These are phyloP conservation scores for Penicillium canariense DNA, from an alignment of 495 filamentous ascomycete species.

Conservation along the genomic window DNA sequence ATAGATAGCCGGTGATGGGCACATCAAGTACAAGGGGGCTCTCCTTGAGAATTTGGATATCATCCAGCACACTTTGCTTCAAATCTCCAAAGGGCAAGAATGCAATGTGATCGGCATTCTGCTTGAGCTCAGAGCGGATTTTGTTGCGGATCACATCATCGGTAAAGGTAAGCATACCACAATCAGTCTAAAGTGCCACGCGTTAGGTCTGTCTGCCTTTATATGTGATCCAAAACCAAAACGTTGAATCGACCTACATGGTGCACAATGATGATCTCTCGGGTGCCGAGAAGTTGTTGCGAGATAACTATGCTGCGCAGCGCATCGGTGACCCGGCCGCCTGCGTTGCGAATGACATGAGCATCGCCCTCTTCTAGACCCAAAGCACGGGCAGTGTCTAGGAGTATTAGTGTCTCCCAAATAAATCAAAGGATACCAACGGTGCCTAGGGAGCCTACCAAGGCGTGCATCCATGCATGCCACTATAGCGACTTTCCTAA, in stretches of 20 bases:
- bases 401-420: background rate
- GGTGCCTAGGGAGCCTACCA: constrained; percentile 18
- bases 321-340: constrained; percentile 64
- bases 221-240: too few relatives aligned
- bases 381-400: constrained; percentile 63
- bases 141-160: constrained; percentile 59
- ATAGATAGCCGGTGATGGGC: constrained; percentile 70
- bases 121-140: constrained; percentile 57
- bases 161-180: constrained; percentile 79
- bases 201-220: background rate
- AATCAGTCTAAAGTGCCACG: constrained; percentile 47
- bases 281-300: constrained; percentile 78
- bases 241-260: constrained; percentile 48
- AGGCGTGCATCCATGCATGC: constrained; percentile 89
- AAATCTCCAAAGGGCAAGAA: constrained; percentile 67
- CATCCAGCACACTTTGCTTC: constrained; percentile 60
- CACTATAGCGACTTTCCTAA: constrained; percentile 42
- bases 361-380: constrained; percentile 75
- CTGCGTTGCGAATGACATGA: constrained; percentile 79
- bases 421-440: background rate
- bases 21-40: constrained; percentile 58
- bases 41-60: constrained; percentile 61
- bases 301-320: constrained; percentile 75
- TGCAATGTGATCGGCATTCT: constrained; percentile 45
- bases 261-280: constrained; percentile 74